Evolutionary conservation across 345 rosid species (phyloP).

Genomic region (Populus davidiana): DNA sequence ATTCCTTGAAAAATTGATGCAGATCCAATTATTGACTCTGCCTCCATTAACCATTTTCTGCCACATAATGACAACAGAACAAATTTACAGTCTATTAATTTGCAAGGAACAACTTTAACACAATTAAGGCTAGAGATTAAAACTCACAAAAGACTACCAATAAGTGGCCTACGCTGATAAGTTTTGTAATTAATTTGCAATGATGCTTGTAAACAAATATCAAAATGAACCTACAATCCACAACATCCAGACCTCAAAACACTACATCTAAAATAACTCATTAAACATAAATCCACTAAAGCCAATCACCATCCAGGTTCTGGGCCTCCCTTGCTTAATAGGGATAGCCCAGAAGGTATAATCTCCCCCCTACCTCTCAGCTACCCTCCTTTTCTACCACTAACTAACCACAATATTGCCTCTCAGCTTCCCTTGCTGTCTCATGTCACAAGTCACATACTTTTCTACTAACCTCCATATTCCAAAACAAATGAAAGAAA

Average conservation of each 20-base stretch:
- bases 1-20: slow-evolving; percentile 81
- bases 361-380: neutral
- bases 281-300: neutral
- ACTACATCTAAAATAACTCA: neutral
- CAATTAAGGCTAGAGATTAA: neutral
- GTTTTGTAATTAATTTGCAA: neutral
- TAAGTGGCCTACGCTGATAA: neutral
- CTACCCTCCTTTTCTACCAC: neutral
- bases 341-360: neutral
- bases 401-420: neutral
- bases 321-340: neutral
- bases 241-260: neutral
- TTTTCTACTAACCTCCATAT: neutral
- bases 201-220: neutral
- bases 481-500: neutral
- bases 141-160: neutral
- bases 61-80: slow-evolving; percentile 14
- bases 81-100: neutral
- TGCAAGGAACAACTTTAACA: neutral
- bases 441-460: neutral
- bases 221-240: neutral
- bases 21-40: slow-evolving; percentile 80
- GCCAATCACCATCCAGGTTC: neutral
- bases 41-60: slow-evolving; percentile 99
- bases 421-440: neutral